Base-by-base conservation (phyloP, 1,284 basidiomycete genomes). In the Ganoderma resinaceum region DNA sequence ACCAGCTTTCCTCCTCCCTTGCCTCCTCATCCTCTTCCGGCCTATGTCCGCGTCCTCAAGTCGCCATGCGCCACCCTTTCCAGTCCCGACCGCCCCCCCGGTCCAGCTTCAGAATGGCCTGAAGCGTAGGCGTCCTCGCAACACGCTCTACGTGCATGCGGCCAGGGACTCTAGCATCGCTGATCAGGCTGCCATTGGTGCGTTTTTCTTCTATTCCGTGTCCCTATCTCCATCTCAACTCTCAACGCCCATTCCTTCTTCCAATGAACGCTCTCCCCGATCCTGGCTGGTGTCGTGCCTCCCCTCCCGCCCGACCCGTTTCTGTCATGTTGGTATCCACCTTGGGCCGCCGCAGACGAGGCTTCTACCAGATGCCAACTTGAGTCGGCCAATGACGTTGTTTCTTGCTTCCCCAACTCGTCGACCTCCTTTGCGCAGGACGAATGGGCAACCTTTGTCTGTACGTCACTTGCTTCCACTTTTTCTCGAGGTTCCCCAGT, bases 381-480 rank as follows among this genome's bases (percentile, higher is more conserved):
- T 40, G 73, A 74, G 62, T 79, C 89, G n/a, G 87, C 86, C 70
- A 95, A 95, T 80, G 79, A 87, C 62, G 81, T 92, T 66, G 82
- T 88, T 55, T 91, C 93, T 7, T 95, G 93, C 78, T 94, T 85
- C 75, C 93, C 93, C 16, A 83, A 80, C 0, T 59, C 78, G 9
- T 79, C 83, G 69, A 86, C 85, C 37, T 69, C 81, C 33, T 82
- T 94, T 68, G 79, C 85, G 29, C 93, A 95, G 77, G 86, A 90
- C 76, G 79, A 92, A 68, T 93, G 87, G 84, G 87, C 89, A 7
- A 84, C 87, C 42, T 90, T 94, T 76, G 88, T 95, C 75, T 94
- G 93, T 93, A 74, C 76, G 91, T 89, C 57, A 60, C 1, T 62
- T n/a, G 35, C 16, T 67, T 65, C 23, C 59, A 37, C 42, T 31